Evolutionary conservation across 164 flowering plant species (phyloP).

Genomic region (Echeveria elegans): DNA sequence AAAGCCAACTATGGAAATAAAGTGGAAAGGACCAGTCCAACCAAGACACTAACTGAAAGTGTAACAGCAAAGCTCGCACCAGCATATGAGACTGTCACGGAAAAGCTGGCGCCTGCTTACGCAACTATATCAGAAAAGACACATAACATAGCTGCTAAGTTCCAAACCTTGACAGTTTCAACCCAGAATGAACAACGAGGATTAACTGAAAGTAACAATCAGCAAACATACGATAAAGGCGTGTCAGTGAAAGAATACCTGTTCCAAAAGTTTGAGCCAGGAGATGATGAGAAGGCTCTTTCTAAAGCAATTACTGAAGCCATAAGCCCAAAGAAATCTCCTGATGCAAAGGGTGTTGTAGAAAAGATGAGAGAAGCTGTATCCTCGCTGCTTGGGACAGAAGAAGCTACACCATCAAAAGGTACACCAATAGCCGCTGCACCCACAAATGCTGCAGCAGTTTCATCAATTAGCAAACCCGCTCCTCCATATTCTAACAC

Average conservation of each 20-base stretch:
- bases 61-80: constrained; percentile 35
- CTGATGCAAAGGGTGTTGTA: constrained; percentile 35
- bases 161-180: constrained; percentile 27
- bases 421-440: constrained; percentile 5
- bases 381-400: constrained; percentile 29
- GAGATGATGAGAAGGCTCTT: constrained; percentile 71
- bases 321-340: constrained; percentile 41
- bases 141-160: constrained; percentile 28
- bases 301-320: constrained; percentile 60
- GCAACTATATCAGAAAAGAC: constrained; percentile 31
- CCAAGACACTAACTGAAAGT: constrained; percentile 22
- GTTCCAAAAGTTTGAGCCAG: constrained; percentile 60
- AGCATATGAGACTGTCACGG: constrained; percentile 18
- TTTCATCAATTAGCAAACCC: constrained; percentile 31
- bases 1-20: constrained; percentile 7
- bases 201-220: constrained; percentile 2
- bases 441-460: constrained; percentile 23
- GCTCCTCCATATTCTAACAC: constrained; percentile 13
- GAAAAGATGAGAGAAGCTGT: constrained; percentile 57
- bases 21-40: constrained; percentile 10
- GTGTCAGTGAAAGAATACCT: constrained; percentile 69
- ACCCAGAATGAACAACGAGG: constrained; percentile 7
- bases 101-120: constrained; percentile 34
- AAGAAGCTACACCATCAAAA: constrained; percentile 11
- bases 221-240: constrained; percentile 44